These are phyloP conservation scores for Colletotrichum gloeosporioides DNA, from an alignment of 2,329 filamentous ascomycete genomes.

Conservation along the genomic window DNA sequence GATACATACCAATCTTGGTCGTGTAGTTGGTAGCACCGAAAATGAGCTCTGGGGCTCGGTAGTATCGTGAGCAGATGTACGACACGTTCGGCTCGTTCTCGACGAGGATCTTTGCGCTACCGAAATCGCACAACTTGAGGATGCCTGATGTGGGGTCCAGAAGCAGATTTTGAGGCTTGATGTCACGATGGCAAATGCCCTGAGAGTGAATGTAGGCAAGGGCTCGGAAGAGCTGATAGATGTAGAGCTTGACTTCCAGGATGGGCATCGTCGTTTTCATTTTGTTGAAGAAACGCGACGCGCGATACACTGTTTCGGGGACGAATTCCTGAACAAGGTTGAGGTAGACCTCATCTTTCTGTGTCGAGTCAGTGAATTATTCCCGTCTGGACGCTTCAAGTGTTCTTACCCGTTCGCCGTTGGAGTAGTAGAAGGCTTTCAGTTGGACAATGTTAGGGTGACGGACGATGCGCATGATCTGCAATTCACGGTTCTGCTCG, in stretches of 20 bases:
- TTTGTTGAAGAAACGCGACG: slow-evolving; percentile 99
- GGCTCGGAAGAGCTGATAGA: slow-evolving; percentile 98
- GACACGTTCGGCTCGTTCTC: slow-evolving; percentile 99
- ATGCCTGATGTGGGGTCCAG: slow-evolving; percentile 91
- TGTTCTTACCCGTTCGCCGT: slow-evolving; percentile 85
- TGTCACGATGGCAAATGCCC: slow-evolving; percentile 98
- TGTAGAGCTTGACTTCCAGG: slow-evolving; percentile 98
- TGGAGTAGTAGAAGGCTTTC: slow-evolving; percentile 99
- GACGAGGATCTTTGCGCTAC: slow-evolving; percentile 96
- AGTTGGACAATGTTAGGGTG: slow-evolving; percentile 99
- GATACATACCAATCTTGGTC: slow-evolving; percentile 91
- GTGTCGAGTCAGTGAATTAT: slow-evolving; percentile 1
- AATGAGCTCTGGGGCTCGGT: slow-evolving; percentile 96
- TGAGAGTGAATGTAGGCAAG: slow-evolving; percentile 99
- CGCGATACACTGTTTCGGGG: slow-evolving; percentile 96
- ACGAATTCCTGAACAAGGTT: slow-evolving; percentile 98
- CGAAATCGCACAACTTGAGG: slow-evolving; percentile 97
- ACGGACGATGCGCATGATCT: slow-evolving; percentile 99
- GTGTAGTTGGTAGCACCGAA: slow-evolving; percentile 99
- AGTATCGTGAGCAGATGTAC: slow-evolving; percentile 99
- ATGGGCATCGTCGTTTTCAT: slow-evolving; percentile 99
- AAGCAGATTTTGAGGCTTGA: slow-evolving; percentile 97
- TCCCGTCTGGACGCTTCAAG: neutral
- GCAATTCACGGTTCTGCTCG: slow-evolving; percentile 90
- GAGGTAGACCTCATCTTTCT: slow-evolving; percentile 99